These are phyloP conservation scores for Beta corolliflora DNA, from an alignment of 179 eudicot genomes.

Conservation along the genomic window DNA sequence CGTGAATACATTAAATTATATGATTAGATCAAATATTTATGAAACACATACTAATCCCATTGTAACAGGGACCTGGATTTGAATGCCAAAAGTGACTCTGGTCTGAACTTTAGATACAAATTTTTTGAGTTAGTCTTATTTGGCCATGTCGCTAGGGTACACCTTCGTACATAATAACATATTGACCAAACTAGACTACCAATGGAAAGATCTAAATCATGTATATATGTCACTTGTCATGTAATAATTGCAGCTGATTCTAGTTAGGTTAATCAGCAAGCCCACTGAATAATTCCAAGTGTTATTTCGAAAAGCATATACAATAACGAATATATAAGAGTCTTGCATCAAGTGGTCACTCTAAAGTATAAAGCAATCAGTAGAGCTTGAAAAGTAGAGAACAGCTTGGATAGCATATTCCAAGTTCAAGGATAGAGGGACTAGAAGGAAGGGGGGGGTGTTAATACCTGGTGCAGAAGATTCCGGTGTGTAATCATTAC, in stretches of 20 bases:
- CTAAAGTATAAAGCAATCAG: neutral
- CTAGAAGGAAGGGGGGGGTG: neutral
- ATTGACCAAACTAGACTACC: neutral
- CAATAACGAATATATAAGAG: no score
- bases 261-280: neutral
- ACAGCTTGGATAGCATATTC: neutral
- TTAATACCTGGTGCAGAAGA: slow-evolving; percentile 87
- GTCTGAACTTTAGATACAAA: neutral
- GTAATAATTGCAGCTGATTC: neutral
- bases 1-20: neutral
- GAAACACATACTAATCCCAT: no score
- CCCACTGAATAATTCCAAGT: neutral
- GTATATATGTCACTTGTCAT: neutral
- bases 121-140: neutral
- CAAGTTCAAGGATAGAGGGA: neutral
- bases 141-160: neutral
- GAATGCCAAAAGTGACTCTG: neutral
- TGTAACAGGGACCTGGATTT: no score
- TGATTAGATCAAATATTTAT: no score
- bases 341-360: neutral
- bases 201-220: neutral
- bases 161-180: neutral
- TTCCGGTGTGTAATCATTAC: slow-evolving; percentile 93
- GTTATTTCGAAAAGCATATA: neutral
- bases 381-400: neutral